phyloP scores from a whole-genome alignment of 495 filamentous ascomycete species.

The Haplographium delicatum region DNA sequence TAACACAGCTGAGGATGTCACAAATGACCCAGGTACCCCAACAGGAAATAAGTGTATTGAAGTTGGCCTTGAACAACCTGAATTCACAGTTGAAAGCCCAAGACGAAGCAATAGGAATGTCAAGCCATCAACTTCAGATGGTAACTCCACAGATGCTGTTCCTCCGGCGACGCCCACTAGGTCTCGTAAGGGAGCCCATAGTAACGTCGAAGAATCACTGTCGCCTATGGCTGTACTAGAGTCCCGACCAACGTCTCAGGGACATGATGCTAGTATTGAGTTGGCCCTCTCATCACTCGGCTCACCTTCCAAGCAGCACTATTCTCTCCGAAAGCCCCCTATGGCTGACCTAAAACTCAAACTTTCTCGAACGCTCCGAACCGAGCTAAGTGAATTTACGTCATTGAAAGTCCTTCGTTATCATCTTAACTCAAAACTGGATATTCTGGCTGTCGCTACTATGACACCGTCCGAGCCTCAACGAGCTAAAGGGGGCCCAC shows the following conservation, averaged over 20 bases:
- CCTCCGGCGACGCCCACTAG: slow-evolving; percentile 9
- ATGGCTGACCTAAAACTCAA: slow-evolving; percentile 14
- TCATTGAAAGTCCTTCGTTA: slow-evolving; percentile 58
- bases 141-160: slow-evolving; percentile 5
- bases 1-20: too few relatives aligned
- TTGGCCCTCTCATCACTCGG: slow-evolving; percentile 17
- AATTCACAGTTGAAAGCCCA: not conserved
- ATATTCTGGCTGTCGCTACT: slow-evolving; percentile 65
- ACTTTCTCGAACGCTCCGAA: slow-evolving; percentile 44
- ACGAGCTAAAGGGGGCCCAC: slow-evolving; percentile 58
- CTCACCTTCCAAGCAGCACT: slow-evolving; percentile 17
- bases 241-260: slow-evolving; percentile 8
- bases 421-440: slow-evolving; percentile 48
- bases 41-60: not conserved
- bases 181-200: not conserved
- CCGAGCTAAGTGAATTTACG: slow-evolving; percentile 60
- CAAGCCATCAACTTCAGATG: slow-evolving; percentile 2
- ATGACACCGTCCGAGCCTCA: slow-evolving; percentile 46
- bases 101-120: slow-evolving; percentile 13
- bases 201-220: not conserved
- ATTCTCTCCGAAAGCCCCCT: slow-evolving; percentile 15
- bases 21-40: not conserved
- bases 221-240: slow-evolving; percentile 16
- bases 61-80: not conserved
- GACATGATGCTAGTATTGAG: slow-evolving; percentile 23